These are phyloP conservation scores for Arabidopsis lyrata DNA, from an alignment of 441 rosid genomes.

Conservation along the genomic window DNA sequence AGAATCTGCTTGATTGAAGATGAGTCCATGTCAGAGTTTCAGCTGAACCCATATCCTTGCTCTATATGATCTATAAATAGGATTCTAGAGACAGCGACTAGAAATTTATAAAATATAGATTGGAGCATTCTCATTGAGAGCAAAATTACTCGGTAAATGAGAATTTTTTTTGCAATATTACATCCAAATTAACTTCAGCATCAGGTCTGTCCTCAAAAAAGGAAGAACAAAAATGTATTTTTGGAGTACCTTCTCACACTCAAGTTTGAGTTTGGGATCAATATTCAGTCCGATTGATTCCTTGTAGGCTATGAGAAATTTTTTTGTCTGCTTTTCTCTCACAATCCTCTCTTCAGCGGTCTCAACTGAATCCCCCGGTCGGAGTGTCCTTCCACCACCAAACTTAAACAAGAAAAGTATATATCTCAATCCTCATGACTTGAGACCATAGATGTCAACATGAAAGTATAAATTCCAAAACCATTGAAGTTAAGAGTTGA, in stretches of 20 bases:
- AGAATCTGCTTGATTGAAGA: conserved; percentile 23
- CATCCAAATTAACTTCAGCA: neutral
- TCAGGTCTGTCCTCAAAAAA: conserved; percentile 1
- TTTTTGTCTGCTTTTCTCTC: conserved; percentile 67
- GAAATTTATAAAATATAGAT: neutral
- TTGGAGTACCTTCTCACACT: conserved; percentile 75
- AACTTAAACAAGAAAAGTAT: conserved; percentile 52
- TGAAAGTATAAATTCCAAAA: conserved; percentile 18
- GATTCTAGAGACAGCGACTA: conserved; percentile 15
- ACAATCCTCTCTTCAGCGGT: conserved; percentile 77
- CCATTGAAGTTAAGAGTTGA: conserved; percentile 4
- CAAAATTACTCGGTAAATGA: neutral
- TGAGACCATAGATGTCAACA: conserved; percentile 9
- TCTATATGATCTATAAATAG: conserved; percentile 3
- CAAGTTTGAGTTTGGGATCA: conserved; percentile 76
- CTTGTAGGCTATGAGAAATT: conserved; percentile 74
- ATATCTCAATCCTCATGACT: conserved; percentile 16
- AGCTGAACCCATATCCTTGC: conserved; percentile 3
- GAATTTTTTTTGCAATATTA: neutral
- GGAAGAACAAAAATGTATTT: neutral
- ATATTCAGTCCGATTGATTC: conserved; percentile 64
- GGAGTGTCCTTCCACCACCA: conserved; percentile 89
- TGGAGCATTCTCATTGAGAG: conserved; percentile 15
- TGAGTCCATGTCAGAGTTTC: conserved; percentile 23
- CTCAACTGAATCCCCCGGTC: conserved; percentile 81